Evolutionary conservation across 108 stramenopile genomes (phyloP).

Genomic region (Fragilariopsis cylindrus): DNA sequence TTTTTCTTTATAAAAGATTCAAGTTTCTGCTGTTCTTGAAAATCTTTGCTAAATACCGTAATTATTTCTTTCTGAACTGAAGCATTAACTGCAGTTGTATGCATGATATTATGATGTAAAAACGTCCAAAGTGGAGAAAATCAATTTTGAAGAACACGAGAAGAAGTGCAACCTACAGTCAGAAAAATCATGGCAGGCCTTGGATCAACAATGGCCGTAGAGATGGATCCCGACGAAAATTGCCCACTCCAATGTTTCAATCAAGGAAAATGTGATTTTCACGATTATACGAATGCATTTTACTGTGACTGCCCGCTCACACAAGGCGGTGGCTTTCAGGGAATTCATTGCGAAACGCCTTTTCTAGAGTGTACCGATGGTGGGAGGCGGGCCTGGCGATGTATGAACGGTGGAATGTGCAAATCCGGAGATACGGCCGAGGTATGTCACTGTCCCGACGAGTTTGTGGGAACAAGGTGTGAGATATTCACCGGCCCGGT

Average conservation of each 20-base stretch:
- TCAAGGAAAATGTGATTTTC: background rate
- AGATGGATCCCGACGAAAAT: background rate
- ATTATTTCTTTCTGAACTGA: too few species aligned
- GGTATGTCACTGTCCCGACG: conserved; percentile 1
- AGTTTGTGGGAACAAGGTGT: background rate
- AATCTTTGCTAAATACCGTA: too few species aligned
- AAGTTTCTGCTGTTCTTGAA: too few species aligned
- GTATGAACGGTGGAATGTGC: conserved; percentile 10
- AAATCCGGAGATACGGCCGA: background rate
- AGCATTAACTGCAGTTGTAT: too few species aligned
- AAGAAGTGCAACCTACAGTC: background rate
- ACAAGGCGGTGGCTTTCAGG: background rate
- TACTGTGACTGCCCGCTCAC: background rate
- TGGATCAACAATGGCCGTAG: background rate
- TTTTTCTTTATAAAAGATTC: too few species aligned
- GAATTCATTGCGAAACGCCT: background rate
- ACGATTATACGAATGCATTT: background rate
- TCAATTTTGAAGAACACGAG: too few species aligned
- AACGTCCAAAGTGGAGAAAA: too few species aligned
- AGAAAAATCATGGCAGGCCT: background rate
- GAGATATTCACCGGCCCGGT: background rate
- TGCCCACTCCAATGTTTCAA: conserved; percentile 4
- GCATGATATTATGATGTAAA: too few species aligned
- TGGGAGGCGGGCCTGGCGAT: background rate
- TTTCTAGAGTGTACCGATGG: background rate